Conservation (phyloP, 1,139 yeast species). For the Candida glucosophila region DNA sequence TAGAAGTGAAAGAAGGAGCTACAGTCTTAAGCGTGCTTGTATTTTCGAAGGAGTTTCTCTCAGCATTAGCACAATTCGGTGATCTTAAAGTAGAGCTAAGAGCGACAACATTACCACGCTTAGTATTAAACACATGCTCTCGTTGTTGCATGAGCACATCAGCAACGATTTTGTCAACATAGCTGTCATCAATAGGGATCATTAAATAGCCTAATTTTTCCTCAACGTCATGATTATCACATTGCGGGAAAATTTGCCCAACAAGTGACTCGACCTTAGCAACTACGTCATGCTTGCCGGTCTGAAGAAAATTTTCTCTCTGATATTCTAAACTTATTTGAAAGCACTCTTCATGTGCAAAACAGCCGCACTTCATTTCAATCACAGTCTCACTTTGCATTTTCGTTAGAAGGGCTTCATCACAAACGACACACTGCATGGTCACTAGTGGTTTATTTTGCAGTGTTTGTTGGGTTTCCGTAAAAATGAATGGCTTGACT, state of each 20-base stretch:
- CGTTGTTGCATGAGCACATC: constrained; percentile 4
- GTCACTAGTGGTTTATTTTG: constrained; percentile 3
- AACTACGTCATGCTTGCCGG: constrained; percentile 1
- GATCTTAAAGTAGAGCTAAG: constrained; percentile 6
- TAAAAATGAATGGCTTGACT: constrained; percentile 16
- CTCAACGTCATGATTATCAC: constrained; percentile 6
- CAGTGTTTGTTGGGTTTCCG: constrained; percentile 10
- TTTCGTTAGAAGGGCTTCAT: constrained; percentile 23
- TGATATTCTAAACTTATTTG: constrained; percentile 6
- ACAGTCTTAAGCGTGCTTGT: not conserved
- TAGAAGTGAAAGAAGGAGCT: too few species aligned
- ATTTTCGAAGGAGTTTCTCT: too few species aligned
- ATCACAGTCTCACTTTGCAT: constrained; percentile 25
- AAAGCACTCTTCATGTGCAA: constrained; percentile 31
- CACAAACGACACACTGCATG: constrained; percentile 26
- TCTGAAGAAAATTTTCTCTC: constrained; percentile 6
- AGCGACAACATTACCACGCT: constrained; percentile 5
- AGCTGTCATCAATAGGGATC: constrained; percentile 6
- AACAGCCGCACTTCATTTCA: constrained; percentile 30
- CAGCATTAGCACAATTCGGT: not conserved
- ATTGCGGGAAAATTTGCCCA: constrained; percentile 7
- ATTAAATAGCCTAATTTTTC: constrained; percentile 2
- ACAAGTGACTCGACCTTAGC: constrained; percentile 2
- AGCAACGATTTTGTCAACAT: constrained; percentile 5
- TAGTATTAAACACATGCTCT: constrained; percentile 2